A percentile compares a stretch with the other conserved stretches of the same genome.
Evolutionary conservation across 2,329 filamentous ascomycete genomes (phyloP).

Genomic region (Didymella pinodella): DNA sequence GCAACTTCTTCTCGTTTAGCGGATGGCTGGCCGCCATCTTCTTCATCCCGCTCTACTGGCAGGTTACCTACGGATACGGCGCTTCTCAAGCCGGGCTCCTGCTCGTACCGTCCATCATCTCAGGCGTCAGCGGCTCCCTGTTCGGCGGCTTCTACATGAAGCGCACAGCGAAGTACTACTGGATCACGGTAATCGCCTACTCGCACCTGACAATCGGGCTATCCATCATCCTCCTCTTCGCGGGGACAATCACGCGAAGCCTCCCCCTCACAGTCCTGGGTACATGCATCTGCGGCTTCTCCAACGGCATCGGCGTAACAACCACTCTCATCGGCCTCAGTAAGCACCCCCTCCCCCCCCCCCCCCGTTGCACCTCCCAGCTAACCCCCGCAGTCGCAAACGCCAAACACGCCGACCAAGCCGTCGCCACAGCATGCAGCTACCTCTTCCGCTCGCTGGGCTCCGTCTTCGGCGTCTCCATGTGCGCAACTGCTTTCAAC

Average conservation of each 20-base stretch:
- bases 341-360: conserved; percentile 39
- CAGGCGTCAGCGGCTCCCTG: conserved; percentile 70
- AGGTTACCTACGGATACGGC: conserved; percentile 71
- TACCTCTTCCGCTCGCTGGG: conserved; percentile 82
- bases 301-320: conserved; percentile 70
- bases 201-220: conserved; percentile 62
- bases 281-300: conserved; percentile 62
- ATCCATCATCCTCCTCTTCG: conserved; percentile 64
- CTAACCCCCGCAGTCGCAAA: conserved; percentile 65
- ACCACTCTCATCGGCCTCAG: conserved; percentile 74
- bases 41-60: conserved; percentile 80
- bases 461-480: conserved; percentile 70
- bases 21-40: conserved; percentile 69
- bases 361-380: not conserved
- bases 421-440: conserved; percentile 78
- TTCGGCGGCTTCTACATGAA: conserved; percentile 72
- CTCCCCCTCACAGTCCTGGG: conserved; percentile 64
- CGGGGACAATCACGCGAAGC: conserved; percentile 61
- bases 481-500: conserved; percentile 75
- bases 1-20: conserved; percentile 75
- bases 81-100: conserved; percentile 71
- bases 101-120: conserved; percentile 71
- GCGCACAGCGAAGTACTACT: conserved; percentile 74
- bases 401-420: conserved; percentile 70
- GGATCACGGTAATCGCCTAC: conserved; percentile 69